Conservation (phyloP, 371 early-diverging fungal genomes). For the Umbelopsis sp. region DNA sequence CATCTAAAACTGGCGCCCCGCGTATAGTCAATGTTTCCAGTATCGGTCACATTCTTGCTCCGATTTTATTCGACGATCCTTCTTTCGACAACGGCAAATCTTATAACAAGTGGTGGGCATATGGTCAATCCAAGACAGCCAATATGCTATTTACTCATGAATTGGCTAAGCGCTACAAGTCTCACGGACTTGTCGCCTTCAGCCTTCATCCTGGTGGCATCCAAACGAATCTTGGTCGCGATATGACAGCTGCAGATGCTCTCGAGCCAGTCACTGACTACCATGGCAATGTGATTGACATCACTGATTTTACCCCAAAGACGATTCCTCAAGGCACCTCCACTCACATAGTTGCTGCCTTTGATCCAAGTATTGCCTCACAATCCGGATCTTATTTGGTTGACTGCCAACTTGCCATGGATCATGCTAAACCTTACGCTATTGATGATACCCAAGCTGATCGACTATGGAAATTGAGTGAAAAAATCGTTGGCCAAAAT, state of each 20-base stretch:
- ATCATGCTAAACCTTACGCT: not conserved
- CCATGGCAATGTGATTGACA: not conserved
- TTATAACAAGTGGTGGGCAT: not conserved
- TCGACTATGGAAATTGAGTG: no score
- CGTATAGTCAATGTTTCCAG: slow-evolving; percentile 47
- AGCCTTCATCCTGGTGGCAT: not conserved
- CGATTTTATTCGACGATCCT: slow-evolving; percentile 14
- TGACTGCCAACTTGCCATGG: slow-evolving; percentile 20
- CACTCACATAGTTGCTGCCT: slow-evolving; percentile 23
- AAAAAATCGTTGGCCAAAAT: no score
- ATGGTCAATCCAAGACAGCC: slow-evolving; percentile 19
- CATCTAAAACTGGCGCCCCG: slow-evolving; percentile 22
- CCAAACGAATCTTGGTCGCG: not conserved
- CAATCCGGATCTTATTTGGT: slow-evolving; percentile 30
- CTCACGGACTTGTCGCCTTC: not conserved
- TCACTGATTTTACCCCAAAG: not conserved
- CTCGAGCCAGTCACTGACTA: not conserved
- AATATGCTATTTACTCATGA: slow-evolving; percentile 7
- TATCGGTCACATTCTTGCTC: slow-evolving; percentile 27
- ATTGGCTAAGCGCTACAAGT: slow-evolving; percentile 14
- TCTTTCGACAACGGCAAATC: not conserved
- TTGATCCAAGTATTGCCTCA: slow-evolving; percentile 19
- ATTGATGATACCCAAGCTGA: no score
- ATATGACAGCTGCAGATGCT: not conserved
- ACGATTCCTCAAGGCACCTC: not conserved